phyloP scores from a whole-genome alignment of 257 asterid species.

The Avicennia marina region DNA sequence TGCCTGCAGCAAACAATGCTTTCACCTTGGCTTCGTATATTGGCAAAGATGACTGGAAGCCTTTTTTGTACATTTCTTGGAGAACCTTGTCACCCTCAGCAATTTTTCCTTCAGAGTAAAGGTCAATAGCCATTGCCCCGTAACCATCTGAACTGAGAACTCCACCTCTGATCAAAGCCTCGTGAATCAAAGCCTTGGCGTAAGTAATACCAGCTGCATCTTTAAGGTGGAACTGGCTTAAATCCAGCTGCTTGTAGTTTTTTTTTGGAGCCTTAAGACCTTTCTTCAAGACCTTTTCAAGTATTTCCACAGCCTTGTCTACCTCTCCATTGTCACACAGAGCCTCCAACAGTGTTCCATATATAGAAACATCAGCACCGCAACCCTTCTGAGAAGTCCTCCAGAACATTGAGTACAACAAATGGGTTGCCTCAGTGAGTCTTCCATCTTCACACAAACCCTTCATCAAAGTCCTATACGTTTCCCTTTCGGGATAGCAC shows the following conservation, averaged over 20 bases:
- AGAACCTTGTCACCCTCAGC: slow-evolving; percentile 59
- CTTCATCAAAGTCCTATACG: slow-evolving; percentile 70
- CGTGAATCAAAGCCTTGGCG: slow-evolving; percentile 54
- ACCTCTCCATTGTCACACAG: slow-evolving; percentile 69
- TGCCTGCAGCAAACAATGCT: slow-evolving; percentile 43
- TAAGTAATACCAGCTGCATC: slow-evolving; percentile 24
- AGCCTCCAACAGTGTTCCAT: slow-evolving; percentile 66
- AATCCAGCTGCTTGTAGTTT: slow-evolving; percentile 48
- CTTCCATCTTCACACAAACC: slow-evolving; percentile 76
- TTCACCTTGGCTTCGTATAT: slow-evolving; percentile 64
- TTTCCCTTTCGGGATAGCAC: slow-evolving; percentile 70
- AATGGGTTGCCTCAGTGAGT: slow-evolving; percentile 72
- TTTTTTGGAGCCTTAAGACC: slow-evolving; percentile 75
- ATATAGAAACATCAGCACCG: slow-evolving; percentile 67
- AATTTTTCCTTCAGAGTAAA: slow-evolving; percentile 65
- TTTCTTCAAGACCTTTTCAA: slow-evolving; percentile 60
- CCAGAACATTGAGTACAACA: slow-evolving; percentile 81
- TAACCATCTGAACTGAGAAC: slow-evolving; percentile 67
- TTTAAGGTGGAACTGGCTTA: slow-evolving; percentile 30
- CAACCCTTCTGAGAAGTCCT: slow-evolving; percentile 79
- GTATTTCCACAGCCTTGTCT: slow-evolving; percentile 67
- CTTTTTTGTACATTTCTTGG: slow-evolving; percentile 49
- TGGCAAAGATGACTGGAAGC: slow-evolving; percentile 44
- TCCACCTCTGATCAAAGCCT: slow-evolving; percentile 61
- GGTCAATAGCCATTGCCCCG: slow-evolving; percentile 59